Evolutionary conservation across 441 rosid species (phyloP).

Genomic region (Corymbia citriodora): DNA sequence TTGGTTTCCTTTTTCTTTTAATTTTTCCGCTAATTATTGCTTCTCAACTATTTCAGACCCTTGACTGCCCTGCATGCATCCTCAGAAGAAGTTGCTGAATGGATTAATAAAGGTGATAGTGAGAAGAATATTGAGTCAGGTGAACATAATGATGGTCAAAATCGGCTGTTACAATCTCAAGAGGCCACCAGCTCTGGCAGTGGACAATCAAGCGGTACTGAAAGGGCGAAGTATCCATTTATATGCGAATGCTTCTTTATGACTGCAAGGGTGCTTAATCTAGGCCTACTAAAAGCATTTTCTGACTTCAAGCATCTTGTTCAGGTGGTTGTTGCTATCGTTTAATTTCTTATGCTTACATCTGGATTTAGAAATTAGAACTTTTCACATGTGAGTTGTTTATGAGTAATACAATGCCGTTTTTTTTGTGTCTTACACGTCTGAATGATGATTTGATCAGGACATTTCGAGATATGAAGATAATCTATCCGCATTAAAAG

Average conservation of each 20-base stretch:
- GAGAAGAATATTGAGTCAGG: slow-evolving; percentile 21
- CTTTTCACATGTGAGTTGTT: not conserved
- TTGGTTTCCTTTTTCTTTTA: not conserved
- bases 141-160: slow-evolving; percentile 32
- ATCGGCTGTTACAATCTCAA: slow-evolving; percentile 61
- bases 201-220: slow-evolving; percentile 30
- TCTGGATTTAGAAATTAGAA: not conserved
- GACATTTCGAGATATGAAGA: slow-evolving; percentile 91
- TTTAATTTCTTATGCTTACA: not conserved
- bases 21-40: not conserved
- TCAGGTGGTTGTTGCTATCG: slow-evolving; percentile 51
- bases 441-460: slow-evolving; percentile 18
- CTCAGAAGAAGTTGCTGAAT: slow-evolving; percentile 83
- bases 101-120: slow-evolving; percentile 52
- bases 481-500: slow-evolving; percentile 55
- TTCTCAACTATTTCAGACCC: slow-evolving; percentile 33
- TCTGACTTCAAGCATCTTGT: slow-evolving; percentile 95
- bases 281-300: slow-evolving; percentile 94
- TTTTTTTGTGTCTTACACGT: not conserved
- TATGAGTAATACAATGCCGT: not conserved
- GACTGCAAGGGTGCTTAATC: slow-evolving; percentile 94
- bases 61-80: slow-evolving; percentile 91
- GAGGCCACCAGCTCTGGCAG: slow-evolving; percentile 75
- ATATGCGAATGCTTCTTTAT: slow-evolving; percentile 98
- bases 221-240: slow-evolving; percentile 50